Base-by-base conservation (phyloP, 208 protist genomes). In the Leishmania amazonensis region DNA sequence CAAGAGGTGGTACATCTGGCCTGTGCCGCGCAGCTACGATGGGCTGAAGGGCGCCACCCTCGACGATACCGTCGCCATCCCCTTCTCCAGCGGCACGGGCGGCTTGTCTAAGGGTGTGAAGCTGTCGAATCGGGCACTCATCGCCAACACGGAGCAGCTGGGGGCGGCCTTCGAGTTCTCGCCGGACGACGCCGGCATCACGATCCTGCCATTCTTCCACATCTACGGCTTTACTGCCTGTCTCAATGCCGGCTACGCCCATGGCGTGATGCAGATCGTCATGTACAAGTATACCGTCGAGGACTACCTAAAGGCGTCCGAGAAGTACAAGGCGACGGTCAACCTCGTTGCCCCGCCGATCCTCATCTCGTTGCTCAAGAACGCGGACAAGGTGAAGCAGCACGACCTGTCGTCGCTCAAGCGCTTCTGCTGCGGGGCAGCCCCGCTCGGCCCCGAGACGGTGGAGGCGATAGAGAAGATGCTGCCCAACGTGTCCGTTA, bases 311-410 rank as follows among this genome's bases (percentile, higher is more conserved):
- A 73, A 89, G 40, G 49, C 78, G 1, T 64, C 93, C 3, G 60
- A 95, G 75, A 85, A 92, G 57, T 80, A 96, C 79, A 88, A 89
- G 64, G 84, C 94, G 0, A 95, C 83, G 1, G 31, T 88, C n/a
- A 62, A 78, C n/a, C 85, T 88, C 38, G 81, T 98, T 54, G 96
- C 92, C 15, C 96, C 96, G 42, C 96, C 96, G 5, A 89, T 98
- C 24, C 77, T 91, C 17, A 70, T 96, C 38, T 77, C 84, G 3
- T 79, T 98, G 35, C 83, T 94, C 53, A 96, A 97, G 78, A 82
- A 90, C 75, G 84, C 90, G 53, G 70, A 93, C 9, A 79, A 76
- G 71, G 54, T 62, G 51, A 83, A 60, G 68, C 54, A 72, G 21
- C 51, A 91, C 49, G 71, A 94, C 76, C 67, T 95, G 28, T 80